phyloP scores from a whole-genome alignment of 2,329 filamentous ascomycete species.

The Beauveria sp. region DNA sequence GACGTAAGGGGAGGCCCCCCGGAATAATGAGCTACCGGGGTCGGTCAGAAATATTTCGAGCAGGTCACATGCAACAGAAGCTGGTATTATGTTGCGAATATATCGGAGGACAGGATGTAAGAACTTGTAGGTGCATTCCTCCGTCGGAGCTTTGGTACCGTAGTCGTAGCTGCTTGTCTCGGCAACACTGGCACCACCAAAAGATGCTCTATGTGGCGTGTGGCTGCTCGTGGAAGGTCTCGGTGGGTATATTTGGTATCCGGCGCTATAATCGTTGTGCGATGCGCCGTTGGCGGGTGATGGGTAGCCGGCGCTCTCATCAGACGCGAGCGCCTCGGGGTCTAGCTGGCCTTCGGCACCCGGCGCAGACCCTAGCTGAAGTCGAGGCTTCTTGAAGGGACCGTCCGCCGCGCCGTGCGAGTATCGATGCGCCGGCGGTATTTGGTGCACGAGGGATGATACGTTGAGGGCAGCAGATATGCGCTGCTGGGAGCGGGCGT shows the following conservation, averaged over 20 bases:
- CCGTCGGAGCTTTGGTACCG: slow-evolving; percentile 20
- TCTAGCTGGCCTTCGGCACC: slow-evolving; percentile 11
- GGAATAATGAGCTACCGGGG: slow-evolving; percentile 34
- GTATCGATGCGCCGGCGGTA: slow-evolving; percentile 10
- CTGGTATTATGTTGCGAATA: slow-evolving; percentile 30
- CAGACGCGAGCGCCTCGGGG: slow-evolving; percentile 18
- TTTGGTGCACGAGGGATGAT: slow-evolving; percentile 17
- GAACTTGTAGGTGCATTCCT: slow-evolving; percentile 31
- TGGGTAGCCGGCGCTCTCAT: slow-evolving; percentile 22
- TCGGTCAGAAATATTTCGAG: slow-evolving; percentile 41
- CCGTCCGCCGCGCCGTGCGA: background rate
- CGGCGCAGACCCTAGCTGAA: background rate
- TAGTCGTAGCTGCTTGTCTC: slow-evolving; percentile 15
- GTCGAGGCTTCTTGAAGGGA: background rate
- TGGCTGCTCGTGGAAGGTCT: background rate
- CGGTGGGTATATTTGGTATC: slow-evolving; percentile 7
- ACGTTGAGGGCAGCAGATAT: slow-evolving; percentile 16
- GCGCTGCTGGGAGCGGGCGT: slow-evolving; percentile 10
- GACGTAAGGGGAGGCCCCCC: slow-evolving; percentile 39
- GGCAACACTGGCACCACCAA: background rate
- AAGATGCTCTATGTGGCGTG: background rate
- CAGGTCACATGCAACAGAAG: slow-evolving; percentile 36
- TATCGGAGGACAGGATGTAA: slow-evolving; percentile 33
- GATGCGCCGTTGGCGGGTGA: slow-evolving; percentile 18
- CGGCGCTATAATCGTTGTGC: slow-evolving; percentile 11